Evolutionary conservation across 805 yeast genomes (phyloP), one percentile per base, ranked within the genome.

Genomic region (Metschnikowia hibisci): DNA sequence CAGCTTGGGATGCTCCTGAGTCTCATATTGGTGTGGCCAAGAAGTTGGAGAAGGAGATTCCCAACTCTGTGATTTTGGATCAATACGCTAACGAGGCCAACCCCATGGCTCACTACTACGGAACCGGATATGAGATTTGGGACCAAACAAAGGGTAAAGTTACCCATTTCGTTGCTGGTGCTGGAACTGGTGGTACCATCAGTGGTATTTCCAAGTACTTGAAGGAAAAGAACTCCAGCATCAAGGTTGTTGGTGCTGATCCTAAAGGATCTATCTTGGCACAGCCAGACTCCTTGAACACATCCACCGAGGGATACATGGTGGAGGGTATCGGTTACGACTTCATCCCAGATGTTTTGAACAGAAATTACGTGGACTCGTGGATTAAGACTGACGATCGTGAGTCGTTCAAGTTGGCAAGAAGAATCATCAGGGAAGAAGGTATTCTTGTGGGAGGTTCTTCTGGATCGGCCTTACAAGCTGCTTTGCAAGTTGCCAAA

Each of bases 141-240:
- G 80, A 81, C 47, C 95, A 87, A 66, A 77, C 91, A 12, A 65
- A 74, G 20, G 87, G 90, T 28, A 76, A 81, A 46, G 71, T 87
- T 42, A 80, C 79, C 42, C 87, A 82, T 48, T 71, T 87, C 34
- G 84, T 87, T 42, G 95, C 95, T 30, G 96, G 96, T 63, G 95
- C 96, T 6, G 96, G 96, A 67, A 87, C 96, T 45, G 96, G 96
- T 66, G 99, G 99, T 44, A 93, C 99, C 2, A 87, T 91, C 35
- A 73, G 95, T n/a, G 99, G 99, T 43, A 89, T 89, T 23, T 78
- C 95, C 3, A 74, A 74, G 47, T 93, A 73, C 63, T 71, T 91
- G 55, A 86, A 86, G 69, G 86, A 80, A 61, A 76, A 82, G 63
- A 76, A 84, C 63, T 67, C 80, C 20, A 66, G 78, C 12, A 70